phyloP scores from a whole-genome alignment of 768 basidiomycete genomes.

The Clavaria fumosa region DNA sequence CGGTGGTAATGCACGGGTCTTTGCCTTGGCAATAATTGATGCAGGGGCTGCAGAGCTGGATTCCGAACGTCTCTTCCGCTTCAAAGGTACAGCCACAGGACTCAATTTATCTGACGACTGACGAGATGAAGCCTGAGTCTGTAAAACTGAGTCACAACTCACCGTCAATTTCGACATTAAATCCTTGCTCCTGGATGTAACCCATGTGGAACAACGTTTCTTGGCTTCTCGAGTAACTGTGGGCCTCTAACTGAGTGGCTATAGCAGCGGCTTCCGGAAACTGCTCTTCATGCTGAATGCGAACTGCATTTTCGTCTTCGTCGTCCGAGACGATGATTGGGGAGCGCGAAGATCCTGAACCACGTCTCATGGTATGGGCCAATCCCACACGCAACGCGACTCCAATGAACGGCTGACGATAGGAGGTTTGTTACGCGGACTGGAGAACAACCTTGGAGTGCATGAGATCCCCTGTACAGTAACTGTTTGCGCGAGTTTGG shows the following conservation, averaged over 20 bases:
- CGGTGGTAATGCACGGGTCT: not conserved
- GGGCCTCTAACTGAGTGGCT: not conserved
- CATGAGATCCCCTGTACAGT: too few relatives aligned
- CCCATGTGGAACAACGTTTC: constrained; percentile 2
- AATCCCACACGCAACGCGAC: not conserved
- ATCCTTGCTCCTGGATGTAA: constrained; percentile 1
- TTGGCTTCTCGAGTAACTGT: not conserved
- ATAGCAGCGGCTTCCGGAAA: not conserved
- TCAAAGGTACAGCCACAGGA: constrained; percentile 1
- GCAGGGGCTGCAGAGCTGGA: not conserved
- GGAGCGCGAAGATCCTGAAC: constrained; percentile 1
- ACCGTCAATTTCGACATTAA: constrained; percentile 2
- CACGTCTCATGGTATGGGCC: not conserved
- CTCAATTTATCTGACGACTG: not conserved
- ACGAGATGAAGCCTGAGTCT: not conserved
- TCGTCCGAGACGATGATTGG: constrained; percentile 9
- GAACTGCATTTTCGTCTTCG: not conserved
- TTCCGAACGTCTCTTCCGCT: constrained; percentile 4
- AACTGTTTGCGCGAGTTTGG: not conserved
- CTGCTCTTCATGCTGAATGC: too few relatives aligned
- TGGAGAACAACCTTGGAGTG: too few relatives aligned
- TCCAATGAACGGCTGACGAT: not conserved
- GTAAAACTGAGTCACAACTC: not conserved
- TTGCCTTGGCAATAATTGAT: not conserved
- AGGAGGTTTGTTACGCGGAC: too few relatives aligned